Conservation (phyloP, 345 rosid genomes). For the Eucalyptus regnans region DNA sequence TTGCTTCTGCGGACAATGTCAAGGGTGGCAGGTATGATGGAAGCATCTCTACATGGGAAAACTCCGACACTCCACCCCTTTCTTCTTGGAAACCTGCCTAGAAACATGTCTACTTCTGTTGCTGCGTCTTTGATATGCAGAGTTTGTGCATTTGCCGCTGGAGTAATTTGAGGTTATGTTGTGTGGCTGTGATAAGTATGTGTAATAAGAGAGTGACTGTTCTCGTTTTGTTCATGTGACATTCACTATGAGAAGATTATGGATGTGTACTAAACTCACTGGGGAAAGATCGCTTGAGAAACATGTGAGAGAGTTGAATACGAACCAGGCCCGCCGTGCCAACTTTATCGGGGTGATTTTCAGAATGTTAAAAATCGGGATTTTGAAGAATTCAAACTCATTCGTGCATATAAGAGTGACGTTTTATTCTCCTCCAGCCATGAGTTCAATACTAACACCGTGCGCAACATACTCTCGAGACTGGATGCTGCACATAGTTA, state of each 20-base stretch:
- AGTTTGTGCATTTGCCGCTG: background rate
- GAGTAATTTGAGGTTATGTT: no score
- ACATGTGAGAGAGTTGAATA: background rate
- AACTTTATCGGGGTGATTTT: background rate
- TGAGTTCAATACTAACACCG: background rate
- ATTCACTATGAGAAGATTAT: background rate
- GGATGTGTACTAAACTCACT: background rate
- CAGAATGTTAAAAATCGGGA: background rate
- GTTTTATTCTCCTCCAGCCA: background rate
- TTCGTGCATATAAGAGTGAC: background rate
- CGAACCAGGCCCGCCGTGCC: background rate
- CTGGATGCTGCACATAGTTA: background rate
- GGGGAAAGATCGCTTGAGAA: background rate
- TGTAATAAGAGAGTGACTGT: background rate
- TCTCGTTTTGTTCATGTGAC: background rate
- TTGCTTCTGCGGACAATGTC: constrained; percentile 21
- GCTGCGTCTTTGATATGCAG: background rate
- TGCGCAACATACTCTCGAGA: background rate
- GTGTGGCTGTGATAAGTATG: no score
- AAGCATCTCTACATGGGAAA: constrained; percentile 2
- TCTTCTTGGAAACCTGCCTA: constrained; percentile 29
- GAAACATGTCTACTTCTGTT: background rate
- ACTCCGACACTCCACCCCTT: constrained; percentile 42
- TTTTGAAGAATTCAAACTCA: background rate
- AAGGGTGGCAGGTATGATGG: constrained; percentile 33